phyloP scores from a whole-genome alignment of 805 yeast genomes.

The Yarrowia divulgata region DNA sequence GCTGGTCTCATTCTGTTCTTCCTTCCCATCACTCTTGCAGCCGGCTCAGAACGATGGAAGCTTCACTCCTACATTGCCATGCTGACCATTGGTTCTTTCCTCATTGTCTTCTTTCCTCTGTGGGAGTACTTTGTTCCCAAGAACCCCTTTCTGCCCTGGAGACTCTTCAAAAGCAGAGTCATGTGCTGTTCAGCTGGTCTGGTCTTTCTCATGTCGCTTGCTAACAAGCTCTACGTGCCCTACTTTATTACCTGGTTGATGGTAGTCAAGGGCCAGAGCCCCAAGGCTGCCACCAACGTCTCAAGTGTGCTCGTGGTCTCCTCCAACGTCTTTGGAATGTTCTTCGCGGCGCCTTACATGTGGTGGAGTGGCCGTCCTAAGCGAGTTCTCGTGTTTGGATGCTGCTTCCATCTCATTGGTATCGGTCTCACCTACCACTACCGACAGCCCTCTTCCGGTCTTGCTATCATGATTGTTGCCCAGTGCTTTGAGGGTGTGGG shows the following conservation, averaged over 20 bases:
- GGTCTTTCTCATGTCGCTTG: constrained; percentile 24
- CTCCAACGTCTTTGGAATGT: constrained; percentile 19
- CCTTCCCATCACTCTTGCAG: constrained; percentile 25
- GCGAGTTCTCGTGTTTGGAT: constrained; percentile 14
- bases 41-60: constrained; percentile 21
- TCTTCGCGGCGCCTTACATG: constrained; percentile 25
- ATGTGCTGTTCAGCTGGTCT: constrained; percentile 19
- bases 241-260: constrained; percentile 29
- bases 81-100: constrained; percentile 24
- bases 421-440: constrained; percentile 27
- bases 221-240: constrained; percentile 29
- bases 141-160: constrained; percentile 16
- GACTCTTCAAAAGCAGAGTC: constrained; percentile 22
- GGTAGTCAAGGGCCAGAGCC: constrained; percentile 24
- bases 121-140: constrained; percentile 14
- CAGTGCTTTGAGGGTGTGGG: constrained; percentile 37
- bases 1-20: constrained; percentile 27
- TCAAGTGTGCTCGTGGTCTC: constrained; percentile 9
- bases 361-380: constrained; percentile 24
- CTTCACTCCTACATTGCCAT: constrained; percentile 7
- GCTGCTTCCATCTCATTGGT: constrained; percentile 23
- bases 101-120: constrained; percentile 2
- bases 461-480: constrained; percentile 25
- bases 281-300: constrained; percentile 31
- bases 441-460: constrained; percentile 1